A percentile compares a stretch with the other conserved stretches of the same genome.
Evolutionary conservation across 2,329 filamentous ascomycete species (phyloP).

Genomic region (Colletotrichum horii): DNA sequence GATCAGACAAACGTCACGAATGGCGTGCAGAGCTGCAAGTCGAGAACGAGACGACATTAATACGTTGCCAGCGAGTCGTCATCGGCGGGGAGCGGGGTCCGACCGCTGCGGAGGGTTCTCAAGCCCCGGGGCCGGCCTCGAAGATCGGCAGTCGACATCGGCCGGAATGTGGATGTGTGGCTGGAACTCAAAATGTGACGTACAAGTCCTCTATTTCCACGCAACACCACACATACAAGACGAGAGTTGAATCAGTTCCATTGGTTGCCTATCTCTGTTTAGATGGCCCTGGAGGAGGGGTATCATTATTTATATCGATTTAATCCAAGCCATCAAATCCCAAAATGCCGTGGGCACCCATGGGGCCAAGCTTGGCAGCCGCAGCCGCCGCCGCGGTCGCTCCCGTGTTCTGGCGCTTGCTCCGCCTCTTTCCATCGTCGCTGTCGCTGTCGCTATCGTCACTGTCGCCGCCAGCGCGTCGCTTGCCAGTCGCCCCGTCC

Average conservation of each 20-base stretch:
- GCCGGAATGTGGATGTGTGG: background rate
- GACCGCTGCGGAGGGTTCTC: background rate
- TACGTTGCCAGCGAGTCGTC: background rate
- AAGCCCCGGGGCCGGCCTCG: background rate
- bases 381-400: slow-evolving; percentile 27
- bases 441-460: slow-evolving; percentile 53
- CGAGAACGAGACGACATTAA: background rate
- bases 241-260: background rate
- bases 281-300: slow-evolving; percentile 11
- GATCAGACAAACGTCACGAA: background rate
- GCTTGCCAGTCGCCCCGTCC: slow-evolving; percentile 50
- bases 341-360: slow-evolving; percentile 57
- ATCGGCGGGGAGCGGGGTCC: slow-evolving; percentile 18
- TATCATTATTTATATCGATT: slow-evolving; percentile 21
- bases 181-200: background rate
- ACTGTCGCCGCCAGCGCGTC: slow-evolving; percentile 50
- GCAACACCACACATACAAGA: background rate
- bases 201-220: background rate
- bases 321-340: slow-evolving; percentile 54
- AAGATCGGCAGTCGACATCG: background rate
- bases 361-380: slow-evolving; percentile 51
- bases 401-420: slow-evolving; percentile 47
- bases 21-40: background rate
- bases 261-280: background rate
- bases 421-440: slow-evolving; percentile 48